phyloP scores from a whole-genome alignment of 2,329 filamentous ascomycete genomes.

The Xylaria sp. region DNA sequence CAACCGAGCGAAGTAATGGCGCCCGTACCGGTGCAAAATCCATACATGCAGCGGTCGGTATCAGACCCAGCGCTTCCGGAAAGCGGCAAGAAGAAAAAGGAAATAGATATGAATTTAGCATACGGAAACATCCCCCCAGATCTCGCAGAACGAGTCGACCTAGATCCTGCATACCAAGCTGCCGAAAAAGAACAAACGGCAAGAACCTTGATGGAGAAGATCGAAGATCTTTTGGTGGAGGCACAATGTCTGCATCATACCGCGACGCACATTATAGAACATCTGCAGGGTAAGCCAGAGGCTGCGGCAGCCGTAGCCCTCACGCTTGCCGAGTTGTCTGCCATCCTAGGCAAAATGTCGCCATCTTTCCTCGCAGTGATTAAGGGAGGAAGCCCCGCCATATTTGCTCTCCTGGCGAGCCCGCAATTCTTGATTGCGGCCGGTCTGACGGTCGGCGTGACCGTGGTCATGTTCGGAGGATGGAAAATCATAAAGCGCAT shows the following conservation, averaged over 20 bases:
- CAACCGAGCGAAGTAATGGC: conserved; percentile 33
- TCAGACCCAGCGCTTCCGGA: conserved; percentile 55
- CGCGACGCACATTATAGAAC: conserved; percentile 82
- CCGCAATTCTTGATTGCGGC: conserved; percentile 96
- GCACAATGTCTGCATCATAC: conserved; percentile 89
- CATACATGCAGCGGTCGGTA: conserved; percentile 49
- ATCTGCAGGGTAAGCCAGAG: conserved; percentile 80
- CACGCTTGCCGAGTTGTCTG: conserved; percentile 90
- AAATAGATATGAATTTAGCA: conserved; percentile 90
- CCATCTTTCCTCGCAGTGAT: conserved; percentile 80
- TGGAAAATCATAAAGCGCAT: conserved; percentile 98
- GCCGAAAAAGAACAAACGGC: conserved; percentile 66
- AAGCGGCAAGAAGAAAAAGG: conserved; percentile 49
- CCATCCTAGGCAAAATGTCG: conserved; percentile 83
- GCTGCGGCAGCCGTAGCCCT: conserved; percentile 93
- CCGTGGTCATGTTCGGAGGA: conserved; percentile 92
- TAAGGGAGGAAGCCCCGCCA: conserved; percentile 83
- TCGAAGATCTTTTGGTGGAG: conserved; percentile 84
- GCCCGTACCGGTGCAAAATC: conserved; percentile 27
- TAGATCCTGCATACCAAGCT: conserved; percentile 59
- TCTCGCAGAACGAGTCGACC: conserved; percentile 56
- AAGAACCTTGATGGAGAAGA: conserved; percentile 72
- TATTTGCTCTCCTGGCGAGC: conserved; percentile 86
- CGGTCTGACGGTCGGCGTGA: conserved; percentile 89
- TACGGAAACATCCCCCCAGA: conserved; percentile 86